Conservation (phyloP, 352 stramenopile genomes). For the Sclerospora graminicola region DNA sequence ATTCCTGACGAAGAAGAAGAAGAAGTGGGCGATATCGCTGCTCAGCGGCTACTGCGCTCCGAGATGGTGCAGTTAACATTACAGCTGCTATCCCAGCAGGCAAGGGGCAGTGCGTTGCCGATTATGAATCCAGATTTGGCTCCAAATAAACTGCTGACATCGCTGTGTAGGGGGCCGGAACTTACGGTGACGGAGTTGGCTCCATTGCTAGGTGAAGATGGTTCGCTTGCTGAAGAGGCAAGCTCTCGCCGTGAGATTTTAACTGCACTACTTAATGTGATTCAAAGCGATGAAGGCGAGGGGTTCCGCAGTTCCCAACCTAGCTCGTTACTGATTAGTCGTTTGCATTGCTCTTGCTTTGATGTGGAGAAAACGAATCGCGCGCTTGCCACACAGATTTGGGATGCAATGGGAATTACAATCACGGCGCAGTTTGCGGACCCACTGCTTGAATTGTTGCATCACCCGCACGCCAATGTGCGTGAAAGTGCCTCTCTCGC, state of each 20-base stretch:
- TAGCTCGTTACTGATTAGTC: conserved; percentile 42
- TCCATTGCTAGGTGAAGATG: conserved; percentile 56
- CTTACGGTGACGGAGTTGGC: conserved; percentile 55
- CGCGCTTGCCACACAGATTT: conserved; percentile 49
- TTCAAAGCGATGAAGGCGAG: conserved; percentile 44
- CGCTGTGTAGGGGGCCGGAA: conserved; percentile 41
- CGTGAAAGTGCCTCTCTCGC: conserved; percentile 67
- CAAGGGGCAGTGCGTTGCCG: conserved; percentile 29
- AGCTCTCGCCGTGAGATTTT: conserved; percentile 50
- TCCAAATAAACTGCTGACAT: conserved; percentile 44
- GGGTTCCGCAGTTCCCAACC: conserved; percentile 25
- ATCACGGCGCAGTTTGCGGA: conserved; percentile 55
- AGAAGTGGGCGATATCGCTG: conserved; percentile 71
- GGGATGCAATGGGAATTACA: conserved; percentile 36
- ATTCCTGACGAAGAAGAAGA: conserved; percentile 84
- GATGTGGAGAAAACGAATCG: conserved; percentile 52
- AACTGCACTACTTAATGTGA: conserved; percentile 47
- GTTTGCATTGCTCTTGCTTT: conserved; percentile 58
- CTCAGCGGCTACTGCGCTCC: conserved; percentile 60
- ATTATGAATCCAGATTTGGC: conserved; percentile 60
- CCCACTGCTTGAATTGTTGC: conserved; percentile 57
- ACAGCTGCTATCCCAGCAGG: conserved; percentile 47
- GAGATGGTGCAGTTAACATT: conserved; percentile 71
- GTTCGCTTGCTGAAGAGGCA: conserved; percentile 49
- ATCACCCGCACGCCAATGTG: conserved; percentile 64